Conservation (phyloP, 2,329 filamentous ascomycete genomes). For the Stemphylium beticola region DNA sequence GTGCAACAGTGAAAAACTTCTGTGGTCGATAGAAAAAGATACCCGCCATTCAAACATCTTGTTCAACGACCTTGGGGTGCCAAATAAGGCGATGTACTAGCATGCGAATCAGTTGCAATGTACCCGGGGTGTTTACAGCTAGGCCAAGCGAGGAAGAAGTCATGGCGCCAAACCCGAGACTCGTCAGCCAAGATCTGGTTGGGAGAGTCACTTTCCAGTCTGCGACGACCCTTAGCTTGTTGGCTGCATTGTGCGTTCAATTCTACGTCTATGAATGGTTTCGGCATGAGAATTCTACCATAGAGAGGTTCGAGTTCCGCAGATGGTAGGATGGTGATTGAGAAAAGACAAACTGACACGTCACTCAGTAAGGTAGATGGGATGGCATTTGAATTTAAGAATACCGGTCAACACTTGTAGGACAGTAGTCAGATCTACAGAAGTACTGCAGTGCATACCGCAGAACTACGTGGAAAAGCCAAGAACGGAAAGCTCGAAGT, state of each 20-base stretch:
- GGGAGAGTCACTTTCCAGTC: slow-evolving; percentile 53
- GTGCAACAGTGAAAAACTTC: too few relatives aligned
- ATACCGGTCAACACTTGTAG: slow-evolving; percentile 56
- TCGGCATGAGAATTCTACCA: slow-evolving; percentile 24
- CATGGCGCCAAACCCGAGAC: slow-evolving; percentile 53
- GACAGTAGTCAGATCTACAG: slow-evolving; percentile 58
- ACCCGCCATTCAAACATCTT: slow-evolving; percentile 54
- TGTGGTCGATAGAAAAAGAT: too few relatives aligned
- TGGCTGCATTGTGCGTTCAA: slow-evolving; percentile 59
- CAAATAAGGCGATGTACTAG: slow-evolving; percentile 55
- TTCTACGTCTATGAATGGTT: slow-evolving; percentile 39
- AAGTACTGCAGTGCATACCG: slow-evolving; percentile 48
- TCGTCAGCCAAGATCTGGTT: slow-evolving; percentile 53
- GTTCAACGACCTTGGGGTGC: slow-evolving; percentile 52
- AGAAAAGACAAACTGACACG: too few relatives aligned
- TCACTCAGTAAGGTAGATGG: neutral
- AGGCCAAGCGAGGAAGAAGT: slow-evolving; percentile 53
- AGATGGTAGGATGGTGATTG: too few relatives aligned
- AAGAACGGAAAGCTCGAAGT: slow-evolving; percentile 52
- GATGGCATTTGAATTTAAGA: slow-evolving; percentile 50
- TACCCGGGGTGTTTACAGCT: slow-evolving; percentile 45
- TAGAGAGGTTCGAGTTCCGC: too few relatives aligned
- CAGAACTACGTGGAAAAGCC: slow-evolving; percentile 42
- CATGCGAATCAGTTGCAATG: slow-evolving; percentile 56
- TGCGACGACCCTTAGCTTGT: slow-evolving; percentile 54